Evolutionary conservation across 306 rosid species (phyloP), one percentile per base, ranked within the genome.

Genomic region (Betula pendula): DNA sequence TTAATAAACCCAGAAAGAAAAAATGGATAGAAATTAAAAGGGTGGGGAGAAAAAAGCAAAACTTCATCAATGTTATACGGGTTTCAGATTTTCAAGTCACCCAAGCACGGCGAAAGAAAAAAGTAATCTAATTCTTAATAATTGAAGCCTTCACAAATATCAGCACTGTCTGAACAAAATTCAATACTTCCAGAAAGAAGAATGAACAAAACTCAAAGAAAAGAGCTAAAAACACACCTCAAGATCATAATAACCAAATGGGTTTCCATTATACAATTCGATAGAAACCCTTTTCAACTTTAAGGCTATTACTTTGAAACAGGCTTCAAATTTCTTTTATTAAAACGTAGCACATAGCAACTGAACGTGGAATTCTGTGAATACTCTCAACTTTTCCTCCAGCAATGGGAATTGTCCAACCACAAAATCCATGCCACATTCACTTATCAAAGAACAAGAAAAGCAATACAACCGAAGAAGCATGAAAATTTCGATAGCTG

Each of bases 331-430:
- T n/a, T 53, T 17, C n/a, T 48, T 8, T 15, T 8, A 20, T 1
- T 5, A 53, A 53, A 53, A 13, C 27, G 27, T 27, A 59, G 8
- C 7, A 25, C 59, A 53, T 0, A 47, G 27, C 55, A 72, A 71
- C 7, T 7, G 24, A 65, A 17, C 43, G 24, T 50, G 25, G 20
- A 38, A 63, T 14, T 49, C 24, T 24, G 45, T 7, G 44, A 55
- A 73, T 24, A 50, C 8, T 33, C 43, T n/a, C 11, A 63, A 12
- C 38, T 52, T 66, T 40, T 70, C 48, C 33, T 52, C 40, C 20
- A 73, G 15, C 52, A 74, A 35, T 10, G 62, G 75, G 75, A 68
- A 44, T 56, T 35, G 43, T 38, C 73, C 60, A 68, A 51, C 27
- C 24, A 52, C 1, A 17, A 17, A 51, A 16, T 52, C 75, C 38